These are phyloP conservation scores for Dunaliella primolecta DNA, from an alignment of 139 green algal genomes.

Conservation along the genomic window DNA sequence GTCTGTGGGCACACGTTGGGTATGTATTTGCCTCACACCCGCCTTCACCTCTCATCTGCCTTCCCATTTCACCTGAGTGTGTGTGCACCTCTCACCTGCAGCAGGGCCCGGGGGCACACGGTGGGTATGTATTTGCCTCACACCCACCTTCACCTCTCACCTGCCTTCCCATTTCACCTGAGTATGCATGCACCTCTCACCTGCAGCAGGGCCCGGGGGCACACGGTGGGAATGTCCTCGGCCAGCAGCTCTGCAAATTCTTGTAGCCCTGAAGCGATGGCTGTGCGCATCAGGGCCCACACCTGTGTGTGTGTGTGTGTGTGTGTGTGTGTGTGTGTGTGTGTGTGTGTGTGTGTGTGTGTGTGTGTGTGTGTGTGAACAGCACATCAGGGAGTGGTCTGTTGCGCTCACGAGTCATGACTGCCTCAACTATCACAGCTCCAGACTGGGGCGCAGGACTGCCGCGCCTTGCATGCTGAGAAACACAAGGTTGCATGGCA, in stretches of 20 bases:
- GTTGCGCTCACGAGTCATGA: too few relatives aligned
- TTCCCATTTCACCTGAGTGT: too few relatives aligned
- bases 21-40: not conserved
- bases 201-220: not conserved
- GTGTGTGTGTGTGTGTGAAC: too few relatives aligned
- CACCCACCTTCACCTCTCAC: too few relatives aligned
- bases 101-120: slow-evolving; percentile 4
- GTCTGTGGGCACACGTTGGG: not conserved
- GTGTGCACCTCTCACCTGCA: too few relatives aligned
- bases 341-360: too few relatives aligned
- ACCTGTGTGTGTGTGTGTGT: too few relatives aligned
- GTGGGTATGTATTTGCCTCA: too few relatives aligned
- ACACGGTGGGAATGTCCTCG: slow-evolving; percentile 12
- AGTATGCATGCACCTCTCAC: too few relatives aligned
- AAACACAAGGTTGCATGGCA: not conserved
- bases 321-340: too few relatives aligned
- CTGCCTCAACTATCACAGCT: not conserved
- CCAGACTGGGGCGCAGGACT: not conserved
- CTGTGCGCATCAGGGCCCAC: slow-evolving; percentile 16
- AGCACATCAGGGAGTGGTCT: too few relatives aligned
- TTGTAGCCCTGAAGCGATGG: slow-evolving; percentile 9
- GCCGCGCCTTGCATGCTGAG: not conserved
- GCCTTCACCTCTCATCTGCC: not conserved
- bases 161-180: too few relatives aligned
- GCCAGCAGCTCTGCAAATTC: slow-evolving; percentile 20